Percentiles rank a stretch among this genome's conserved stretches.
phyloP scores from a whole-genome alignment of 768 basidiomycete genomes.

The Panaeolus cyanescens region DNA sequence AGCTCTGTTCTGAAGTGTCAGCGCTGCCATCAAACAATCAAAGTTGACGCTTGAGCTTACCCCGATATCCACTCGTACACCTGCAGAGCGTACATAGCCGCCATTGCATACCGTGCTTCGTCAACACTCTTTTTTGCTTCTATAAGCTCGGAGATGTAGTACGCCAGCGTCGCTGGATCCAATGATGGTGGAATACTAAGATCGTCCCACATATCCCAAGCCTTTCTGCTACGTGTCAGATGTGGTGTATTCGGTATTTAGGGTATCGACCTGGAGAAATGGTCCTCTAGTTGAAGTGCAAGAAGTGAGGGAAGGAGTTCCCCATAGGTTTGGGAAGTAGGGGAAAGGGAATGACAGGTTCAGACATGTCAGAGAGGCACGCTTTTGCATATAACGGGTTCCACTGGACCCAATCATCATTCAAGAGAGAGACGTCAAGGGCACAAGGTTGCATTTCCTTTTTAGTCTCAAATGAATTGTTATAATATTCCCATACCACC shows the following conservation, averaged over 20 bases:
- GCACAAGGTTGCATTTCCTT: background rate
- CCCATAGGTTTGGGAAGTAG: background rate
- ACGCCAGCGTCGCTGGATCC: background rate
- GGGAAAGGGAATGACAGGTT: background rate
- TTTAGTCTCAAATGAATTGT: background rate
- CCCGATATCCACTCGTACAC: slow-evolving; percentile 39
- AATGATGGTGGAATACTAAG: background rate
- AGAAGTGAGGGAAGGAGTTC: background rate
- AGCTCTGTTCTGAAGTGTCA: slow-evolving; percentile 19
- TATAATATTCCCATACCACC: no score
- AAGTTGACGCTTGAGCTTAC: slow-evolving; percentile 23
- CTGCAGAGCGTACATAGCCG: slow-evolving; percentile 31
- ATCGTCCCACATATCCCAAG: background rate
- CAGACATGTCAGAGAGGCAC: background rate
- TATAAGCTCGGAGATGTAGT: background rate
- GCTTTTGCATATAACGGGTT: background rate
- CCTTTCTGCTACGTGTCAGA: background rate
- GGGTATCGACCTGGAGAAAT: background rate
- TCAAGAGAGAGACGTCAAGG: background rate
- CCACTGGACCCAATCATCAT: background rate
- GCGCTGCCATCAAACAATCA: background rate
- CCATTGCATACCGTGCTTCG: slow-evolving; percentile 28
- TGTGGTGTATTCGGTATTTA: background rate
- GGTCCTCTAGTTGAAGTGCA: background rate
- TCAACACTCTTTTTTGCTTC: background rate